Percentiles rank a stretch among this genome's conserved stretches.
phyloP scores from a whole-genome alignment of 2,329 filamentous ascomycete species.

The Lachnellula subtilissima region DNA sequence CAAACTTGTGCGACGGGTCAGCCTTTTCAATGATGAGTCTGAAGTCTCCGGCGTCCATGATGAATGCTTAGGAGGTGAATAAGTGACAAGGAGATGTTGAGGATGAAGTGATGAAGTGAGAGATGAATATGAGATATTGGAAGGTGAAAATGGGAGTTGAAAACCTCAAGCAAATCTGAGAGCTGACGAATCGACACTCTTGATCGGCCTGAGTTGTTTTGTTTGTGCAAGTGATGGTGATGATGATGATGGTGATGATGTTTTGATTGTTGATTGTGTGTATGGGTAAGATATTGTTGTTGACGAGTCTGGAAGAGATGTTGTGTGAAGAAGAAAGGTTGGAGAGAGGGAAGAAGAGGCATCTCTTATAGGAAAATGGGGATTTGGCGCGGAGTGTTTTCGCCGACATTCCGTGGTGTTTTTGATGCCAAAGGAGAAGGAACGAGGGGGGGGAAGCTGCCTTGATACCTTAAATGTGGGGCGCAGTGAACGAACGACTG shows the following conservation, averaged over 20 bases:
- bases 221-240: not conserved
- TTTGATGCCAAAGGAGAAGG: too few relatives aligned
- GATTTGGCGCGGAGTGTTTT: too few relatives aligned
- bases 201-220: not conserved
- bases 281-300: not conserved
- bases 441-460: too few relatives aligned
- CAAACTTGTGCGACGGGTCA: slow-evolving; percentile 20
- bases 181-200: slow-evolving; percentile 9
- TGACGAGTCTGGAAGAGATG: not conserved
- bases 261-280: not conserved
- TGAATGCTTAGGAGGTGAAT: slow-evolving; percentile 8
- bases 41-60: slow-evolving; percentile 28
- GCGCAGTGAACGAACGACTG: too few relatives aligned
- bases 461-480: too few relatives aligned
- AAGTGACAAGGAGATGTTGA: not conserved
- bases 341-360: not conserved
- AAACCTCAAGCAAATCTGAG: slow-evolving; percentile 8
- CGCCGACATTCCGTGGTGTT: too few relatives aligned
- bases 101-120: not conserved
- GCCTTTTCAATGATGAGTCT: slow-evolving; percentile 19
- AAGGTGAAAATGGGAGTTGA: not conserved
- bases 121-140: not conserved
- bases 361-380: not conserved
- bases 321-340: not conserved
- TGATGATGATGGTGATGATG: slow-evolving; percentile 13